These are phyloP conservation scores for Eragrostis tef DNA, from an alignment of 202 grass and related monocot genomes.

Conservation along the genomic window DNA sequence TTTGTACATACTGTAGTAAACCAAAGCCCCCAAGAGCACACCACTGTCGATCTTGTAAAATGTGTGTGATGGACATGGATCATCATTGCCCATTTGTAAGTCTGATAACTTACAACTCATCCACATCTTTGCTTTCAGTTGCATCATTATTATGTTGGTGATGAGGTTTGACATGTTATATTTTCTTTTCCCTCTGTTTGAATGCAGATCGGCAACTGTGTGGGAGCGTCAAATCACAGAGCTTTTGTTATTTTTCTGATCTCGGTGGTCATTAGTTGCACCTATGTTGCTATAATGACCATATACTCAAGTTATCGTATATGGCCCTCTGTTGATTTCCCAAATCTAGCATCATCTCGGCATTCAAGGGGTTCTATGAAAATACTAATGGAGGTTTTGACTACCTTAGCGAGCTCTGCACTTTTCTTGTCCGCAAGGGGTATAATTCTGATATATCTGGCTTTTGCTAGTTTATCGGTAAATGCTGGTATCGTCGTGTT, in stretches of 20 bases:
- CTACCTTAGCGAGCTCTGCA: conserved; percentile 60
- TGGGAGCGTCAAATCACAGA: conserved; percentile 79
- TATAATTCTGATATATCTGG: conserved; percentile 81
- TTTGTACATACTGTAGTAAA: conserved; percentile 79
- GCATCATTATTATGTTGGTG: conserved; percentile 5
- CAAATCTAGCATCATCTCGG: conserved; percentile 47
- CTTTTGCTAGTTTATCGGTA: conserved; percentile 79
- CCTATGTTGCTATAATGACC: conserved; percentile 68
- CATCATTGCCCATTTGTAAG: conserved; percentile 99
- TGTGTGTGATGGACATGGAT: conserved; percentile 96
- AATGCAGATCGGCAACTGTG: conserved; percentile 94
- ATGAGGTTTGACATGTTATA: conserved; percentile 32
- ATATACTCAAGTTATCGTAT: conserved; percentile 70
- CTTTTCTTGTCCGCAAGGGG: conserved; percentile 87
- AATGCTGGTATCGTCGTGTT: conserved; percentile 81
- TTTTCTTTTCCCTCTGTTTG: conserved; percentile 45
- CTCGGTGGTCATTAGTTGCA: conserved; percentile 80
- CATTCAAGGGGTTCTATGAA: conserved; percentile 47
- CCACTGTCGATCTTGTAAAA: conserved; percentile 97
- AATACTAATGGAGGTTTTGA: conserved; percentile 58
- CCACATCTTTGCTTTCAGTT: conserved; percentile 11
- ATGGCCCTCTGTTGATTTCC: conserved; percentile 70
- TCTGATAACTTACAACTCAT: conserved; percentile 25
- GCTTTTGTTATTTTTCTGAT: conserved; percentile 87
- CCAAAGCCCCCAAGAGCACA: conserved; percentile 93